Evolutionary conservation across 2,329 filamentous ascomycete species (phyloP).

Genomic region (Delphinella strobiligena): DNA sequence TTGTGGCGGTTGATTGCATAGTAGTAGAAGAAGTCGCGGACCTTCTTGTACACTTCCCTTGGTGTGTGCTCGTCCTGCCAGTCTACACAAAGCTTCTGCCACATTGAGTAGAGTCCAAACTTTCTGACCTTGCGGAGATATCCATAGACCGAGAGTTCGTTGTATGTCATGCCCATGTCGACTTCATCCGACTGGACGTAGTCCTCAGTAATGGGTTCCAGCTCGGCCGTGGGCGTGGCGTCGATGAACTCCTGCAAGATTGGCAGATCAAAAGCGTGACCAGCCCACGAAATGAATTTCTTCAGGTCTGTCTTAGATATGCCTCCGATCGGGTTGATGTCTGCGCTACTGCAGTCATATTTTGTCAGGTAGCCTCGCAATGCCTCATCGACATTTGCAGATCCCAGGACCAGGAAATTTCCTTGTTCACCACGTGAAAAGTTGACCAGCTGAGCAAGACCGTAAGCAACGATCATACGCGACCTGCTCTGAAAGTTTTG

Average conservation of each 20-base stretch:
- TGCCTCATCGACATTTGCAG: slow-evolving; percentile 52
- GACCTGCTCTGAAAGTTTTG: slow-evolving; percentile 58
- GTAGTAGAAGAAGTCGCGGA: slow-evolving; percentile 37
- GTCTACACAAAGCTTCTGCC: slow-evolving; percentile 38
- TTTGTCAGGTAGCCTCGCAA: slow-evolving; percentile 55
- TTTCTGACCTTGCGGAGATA: slow-evolving; percentile 43
- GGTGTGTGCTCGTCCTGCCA: slow-evolving; percentile 30
- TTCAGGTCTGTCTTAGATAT: slow-evolving; percentile 59
- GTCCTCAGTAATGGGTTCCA: slow-evolving; percentile 51
- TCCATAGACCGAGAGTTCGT: slow-evolving; percentile 41
- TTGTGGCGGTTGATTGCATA: slow-evolving; percentile 57
- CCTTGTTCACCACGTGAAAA: slow-evolving; percentile 47
- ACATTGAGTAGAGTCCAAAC: slow-evolving; percentile 43
- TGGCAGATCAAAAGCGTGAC: slow-evolving; percentile 47
- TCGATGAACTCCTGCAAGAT: slow-evolving; percentile 54
- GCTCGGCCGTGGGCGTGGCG: slow-evolving; percentile 37
- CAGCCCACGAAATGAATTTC: slow-evolving; percentile 56
- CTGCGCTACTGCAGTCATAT: slow-evolving; percentile 48
- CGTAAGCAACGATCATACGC: slow-evolving; percentile 54
- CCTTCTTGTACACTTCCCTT: slow-evolving; percentile 27
- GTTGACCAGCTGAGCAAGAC: slow-evolving; percentile 52
- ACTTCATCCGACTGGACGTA: slow-evolving; percentile 49
- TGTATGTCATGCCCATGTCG: slow-evolving; percentile 43
- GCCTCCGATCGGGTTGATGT: slow-evolving; percentile 51
- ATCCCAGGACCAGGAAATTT: slow-evolving; percentile 52